phyloP scores from a whole-genome alignment of 345 rosid species.

The Aquilaria sinensis region DNA sequence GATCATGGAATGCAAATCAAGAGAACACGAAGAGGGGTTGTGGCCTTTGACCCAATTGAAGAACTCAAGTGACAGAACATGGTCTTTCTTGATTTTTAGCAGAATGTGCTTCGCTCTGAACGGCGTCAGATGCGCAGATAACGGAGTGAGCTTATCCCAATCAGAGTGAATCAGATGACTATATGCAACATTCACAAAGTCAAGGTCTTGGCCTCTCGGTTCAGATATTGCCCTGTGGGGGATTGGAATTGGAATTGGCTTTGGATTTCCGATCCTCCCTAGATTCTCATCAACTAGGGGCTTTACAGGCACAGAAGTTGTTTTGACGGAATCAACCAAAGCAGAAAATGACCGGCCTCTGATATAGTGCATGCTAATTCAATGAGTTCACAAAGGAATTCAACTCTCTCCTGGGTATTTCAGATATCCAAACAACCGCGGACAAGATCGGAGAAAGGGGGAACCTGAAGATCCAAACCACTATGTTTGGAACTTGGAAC shows the following conservation, averaged over 20 bases:
- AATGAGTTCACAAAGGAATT: neutral
- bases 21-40: conserved; percentile 42
- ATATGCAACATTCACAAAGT: conserved; percentile 69
- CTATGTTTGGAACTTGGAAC: no score
- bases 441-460: no score
- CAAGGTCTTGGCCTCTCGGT: conserved; percentile 73
- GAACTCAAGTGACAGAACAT: conserved; percentile 68
- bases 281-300: conserved; percentile 11
- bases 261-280: conserved; percentile 16
- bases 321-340: conserved; percentile 10
- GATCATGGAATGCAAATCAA: conserved; percentile 49
- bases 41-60: conserved; percentile 54
- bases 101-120: conserved; percentile 55
- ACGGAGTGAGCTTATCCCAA: conserved; percentile 54
- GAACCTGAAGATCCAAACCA: no score
- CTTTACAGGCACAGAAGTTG: conserved; percentile 6
- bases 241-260: conserved; percentile 55
- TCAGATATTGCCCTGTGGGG: conserved; percentile 65
- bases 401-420: neutral
- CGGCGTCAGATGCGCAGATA: conserved; percentile 39
- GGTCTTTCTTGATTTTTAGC: conserved; percentile 53
- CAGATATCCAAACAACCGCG: no score
- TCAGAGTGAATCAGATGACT: conserved; percentile 82
- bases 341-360: conserved; percentile 26
- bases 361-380: conserved; percentile 6